phyloP scores from a whole-genome alignment of 495 filamentous ascomycete species.

The Cercophora scortea region DNA sequence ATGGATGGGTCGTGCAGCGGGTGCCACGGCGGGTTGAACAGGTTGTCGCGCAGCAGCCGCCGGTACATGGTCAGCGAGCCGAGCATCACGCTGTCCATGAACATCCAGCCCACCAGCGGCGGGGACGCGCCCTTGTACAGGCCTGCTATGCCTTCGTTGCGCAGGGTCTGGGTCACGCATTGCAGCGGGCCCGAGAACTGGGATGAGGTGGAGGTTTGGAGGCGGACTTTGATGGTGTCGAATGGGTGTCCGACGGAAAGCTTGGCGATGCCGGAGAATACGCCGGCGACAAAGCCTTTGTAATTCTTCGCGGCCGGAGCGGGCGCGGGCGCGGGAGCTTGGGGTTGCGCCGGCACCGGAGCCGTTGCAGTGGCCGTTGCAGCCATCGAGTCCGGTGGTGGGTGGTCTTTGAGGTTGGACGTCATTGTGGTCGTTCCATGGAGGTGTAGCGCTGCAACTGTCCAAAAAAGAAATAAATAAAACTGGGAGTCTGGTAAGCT shows the following conservation, averaged over 20 bases:
- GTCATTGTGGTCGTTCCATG: conserved; percentile 10
- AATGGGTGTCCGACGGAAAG: conserved; percentile 62
- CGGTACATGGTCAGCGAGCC: conserved; percentile 87
- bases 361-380: conserved; percentile 2
- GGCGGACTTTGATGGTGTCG: conserved; percentile 91
- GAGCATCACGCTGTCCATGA: conserved; percentile 95
- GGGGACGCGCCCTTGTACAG: conserved; percentile 90
- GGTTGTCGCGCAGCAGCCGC: conserved; percentile 64
- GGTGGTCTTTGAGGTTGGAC: conserved; percentile 1
- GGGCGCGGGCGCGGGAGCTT: neutral
- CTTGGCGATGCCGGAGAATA: conserved; percentile 91
- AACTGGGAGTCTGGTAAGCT: too few relatives aligned
- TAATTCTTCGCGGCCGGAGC: conserved; percentile 42
- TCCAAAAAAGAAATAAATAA: too few relatives aligned
- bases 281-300: conserved; percentile 88
- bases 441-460: too few relatives aligned
- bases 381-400: neutral
- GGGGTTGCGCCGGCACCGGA: conserved; percentile 1
- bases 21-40: conserved; percentile 57
- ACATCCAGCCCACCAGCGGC: conserved; percentile 93
- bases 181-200: conserved; percentile 84
- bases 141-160: conserved; percentile 69
- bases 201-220: conserved; percentile 72
- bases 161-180: conserved; percentile 72
- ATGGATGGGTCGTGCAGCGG: conserved; percentile 14